These are phyloP conservation scores for Hamamelis virginiana DNA, from an alignment of 164 flowering plant species.

Conservation along the genomic window DNA sequence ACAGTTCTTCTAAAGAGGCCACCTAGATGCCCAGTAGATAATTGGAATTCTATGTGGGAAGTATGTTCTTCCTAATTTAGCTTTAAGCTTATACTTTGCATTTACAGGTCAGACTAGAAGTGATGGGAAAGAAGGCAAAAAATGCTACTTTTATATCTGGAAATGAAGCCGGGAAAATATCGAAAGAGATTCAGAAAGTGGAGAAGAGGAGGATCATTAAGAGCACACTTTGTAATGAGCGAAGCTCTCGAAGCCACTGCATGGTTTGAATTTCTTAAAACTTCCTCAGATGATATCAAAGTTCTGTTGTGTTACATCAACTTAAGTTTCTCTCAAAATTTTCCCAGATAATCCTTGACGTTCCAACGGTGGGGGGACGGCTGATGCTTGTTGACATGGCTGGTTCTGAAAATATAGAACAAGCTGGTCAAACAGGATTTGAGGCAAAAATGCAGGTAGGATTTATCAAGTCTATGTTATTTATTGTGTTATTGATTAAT, in stretches of 20 bases:
- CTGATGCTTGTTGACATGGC: constrained; percentile 99
- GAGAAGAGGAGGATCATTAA: constrained; percentile 91
- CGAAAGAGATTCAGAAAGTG: constrained; percentile 90
- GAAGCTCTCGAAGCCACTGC: constrained; percentile 99
- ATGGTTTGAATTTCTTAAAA: constrained; percentile 47
- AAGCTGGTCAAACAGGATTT: constrained; percentile 91
- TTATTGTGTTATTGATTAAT: neutral
- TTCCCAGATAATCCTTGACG: constrained; percentile 85
- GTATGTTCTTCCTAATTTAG: no score
- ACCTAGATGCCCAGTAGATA: neutral
- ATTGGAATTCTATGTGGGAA: neutral
- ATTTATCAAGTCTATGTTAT: neutral
- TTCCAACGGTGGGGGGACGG: constrained; percentile 89
- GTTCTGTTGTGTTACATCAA: neutral
- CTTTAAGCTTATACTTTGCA: neutral
- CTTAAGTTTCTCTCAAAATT: neutral
- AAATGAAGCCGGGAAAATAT: constrained; percentile 87
- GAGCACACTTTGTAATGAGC: constrained; percentile 86
- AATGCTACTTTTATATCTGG: constrained; percentile 95
- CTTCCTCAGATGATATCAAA: neutral
- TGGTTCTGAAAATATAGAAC: constrained; percentile 97
- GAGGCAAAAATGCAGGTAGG: constrained; percentile 98
- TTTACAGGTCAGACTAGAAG: constrained; percentile 80
- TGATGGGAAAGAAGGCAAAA: constrained; percentile 96
- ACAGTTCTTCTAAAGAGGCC: no score